Conservation (phyloP, 2,329 filamentous ascomycete species). For the Tolypocladium inflatum region DNA sequence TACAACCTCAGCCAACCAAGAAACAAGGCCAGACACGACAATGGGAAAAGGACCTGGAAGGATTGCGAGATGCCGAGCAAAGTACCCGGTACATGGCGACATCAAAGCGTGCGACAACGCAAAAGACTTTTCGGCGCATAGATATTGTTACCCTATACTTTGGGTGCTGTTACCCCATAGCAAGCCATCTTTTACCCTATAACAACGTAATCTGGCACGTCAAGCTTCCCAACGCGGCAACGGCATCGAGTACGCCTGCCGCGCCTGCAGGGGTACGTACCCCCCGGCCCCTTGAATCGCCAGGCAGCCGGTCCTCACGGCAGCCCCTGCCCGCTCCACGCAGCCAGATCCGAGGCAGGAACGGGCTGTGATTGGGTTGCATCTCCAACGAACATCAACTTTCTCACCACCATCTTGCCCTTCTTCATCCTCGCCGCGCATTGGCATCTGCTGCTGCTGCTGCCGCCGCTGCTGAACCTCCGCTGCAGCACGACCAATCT, state of each 20-base stretch:
- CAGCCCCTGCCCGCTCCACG: not conserved
- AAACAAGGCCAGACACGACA: not conserved
- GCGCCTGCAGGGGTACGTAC: constrained; percentile 1
- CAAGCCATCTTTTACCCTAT: constrained; percentile 16
- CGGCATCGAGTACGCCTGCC: not conserved
- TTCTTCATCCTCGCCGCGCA: no score
- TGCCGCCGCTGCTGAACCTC: no score
- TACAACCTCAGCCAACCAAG: not conserved
- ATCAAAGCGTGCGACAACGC: not conserved
- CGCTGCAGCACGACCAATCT: not conserved
- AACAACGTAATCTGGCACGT: constrained; percentile 16
- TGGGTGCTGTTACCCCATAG: constrained; percentile 9
- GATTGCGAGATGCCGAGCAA: not conserved
- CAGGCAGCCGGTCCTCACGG: not conserved
- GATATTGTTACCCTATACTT: constrained; percentile 9
- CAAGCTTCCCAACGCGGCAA: constrained; percentile 5
- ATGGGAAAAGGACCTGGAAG: not conserved
- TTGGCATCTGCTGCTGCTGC: no score
- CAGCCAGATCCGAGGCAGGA: not conserved
- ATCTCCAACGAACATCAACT: not conserved
- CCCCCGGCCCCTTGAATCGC: not conserved
- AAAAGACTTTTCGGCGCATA: not conserved
- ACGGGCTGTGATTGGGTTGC: not conserved
- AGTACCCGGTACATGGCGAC: not conserved
- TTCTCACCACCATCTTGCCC: not conserved